phyloP scores from a whole-genome alignment of 2,329 filamentous ascomycete genomes.

The Zymoseptoria pseudotritici region DNA sequence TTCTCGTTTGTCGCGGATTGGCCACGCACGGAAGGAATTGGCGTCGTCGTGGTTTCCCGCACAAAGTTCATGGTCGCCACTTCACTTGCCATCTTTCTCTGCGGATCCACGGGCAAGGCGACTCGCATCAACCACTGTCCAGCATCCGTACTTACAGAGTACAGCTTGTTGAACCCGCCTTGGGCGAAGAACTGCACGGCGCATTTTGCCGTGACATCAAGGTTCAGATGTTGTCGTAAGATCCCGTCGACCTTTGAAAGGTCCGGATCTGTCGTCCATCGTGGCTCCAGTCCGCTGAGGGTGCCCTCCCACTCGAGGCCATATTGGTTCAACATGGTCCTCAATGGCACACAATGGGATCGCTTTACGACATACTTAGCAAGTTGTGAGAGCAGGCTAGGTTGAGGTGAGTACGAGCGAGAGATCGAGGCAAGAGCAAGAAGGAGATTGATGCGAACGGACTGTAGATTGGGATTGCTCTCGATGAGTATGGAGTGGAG shows the following conservation, averaged over 20 bases:
- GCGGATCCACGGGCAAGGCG: background rate
- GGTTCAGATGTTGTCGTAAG: background rate
- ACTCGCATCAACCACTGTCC: background rate
- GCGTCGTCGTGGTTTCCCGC: background rate
- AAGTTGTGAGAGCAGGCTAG: background rate
- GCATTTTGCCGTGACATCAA: background rate
- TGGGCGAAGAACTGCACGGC: background rate
- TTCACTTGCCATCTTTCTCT: constrained; percentile 6
- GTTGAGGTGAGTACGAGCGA: background rate
- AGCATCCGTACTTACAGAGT: background rate
- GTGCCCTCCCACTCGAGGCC: background rate
- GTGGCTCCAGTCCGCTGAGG: background rate
- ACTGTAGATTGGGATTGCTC: no score
- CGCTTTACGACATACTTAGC: background rate
- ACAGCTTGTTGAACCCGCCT: background rate
- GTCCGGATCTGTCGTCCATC: background rate
- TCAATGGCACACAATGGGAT: background rate
- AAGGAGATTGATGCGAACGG: background rate
- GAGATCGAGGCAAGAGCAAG: background rate
- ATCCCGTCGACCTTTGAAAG: background rate
- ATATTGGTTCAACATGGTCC: background rate
- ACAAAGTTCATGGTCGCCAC: constrained; percentile 9
- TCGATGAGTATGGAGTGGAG: no score
- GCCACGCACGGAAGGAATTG: constrained; percentile 2
- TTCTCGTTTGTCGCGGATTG: constrained; percentile 5